Evolutionary conservation across 257 asterid species (phyloP), one percentile per base, ranked within the genome.

Genomic region (Ilex aquifolium): DNA sequence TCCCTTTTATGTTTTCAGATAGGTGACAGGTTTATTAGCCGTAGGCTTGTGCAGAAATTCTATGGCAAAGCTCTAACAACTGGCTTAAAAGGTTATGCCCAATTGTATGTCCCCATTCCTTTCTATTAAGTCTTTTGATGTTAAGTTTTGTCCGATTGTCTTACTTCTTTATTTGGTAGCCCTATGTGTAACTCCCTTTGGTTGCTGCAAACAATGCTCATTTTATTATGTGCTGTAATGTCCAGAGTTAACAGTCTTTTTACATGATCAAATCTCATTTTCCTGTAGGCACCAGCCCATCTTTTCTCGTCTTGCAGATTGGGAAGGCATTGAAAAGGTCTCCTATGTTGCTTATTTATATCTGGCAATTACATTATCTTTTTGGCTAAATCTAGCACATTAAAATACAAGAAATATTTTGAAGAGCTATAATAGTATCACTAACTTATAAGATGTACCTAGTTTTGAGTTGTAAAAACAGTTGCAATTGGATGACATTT

Each of bases 271-370:
- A 36, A 36, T 36, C 42, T 36, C 7, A 36, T 7, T 36, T 36
- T 36, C 42, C 59, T 76, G 76, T 59, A 91, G 98, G 88, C 96
- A 91, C 61, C 87, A 82, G 69, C 76, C 72, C 51, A 81, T 81
- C 72, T 74, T 88, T 55, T 77, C 96, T 69, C 91, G 95, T 60
- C 81, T 88, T 71, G 78, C 86, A 74, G 82, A 91, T 79, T 91
- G 98, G 98, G 96, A 91, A 73, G 91, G 96, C 78, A 73, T 91
- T 75, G 64, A 75, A 71, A 86, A 76, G 98, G 98, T 91, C 57
- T 42, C 51, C 52, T 61, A 42, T 60, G 67, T 54, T 69, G n/a
- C n/a, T 29, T 40, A 8, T 15, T 7, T 53, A 7, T 15, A 15
- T 60, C n/a, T 17, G 40, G 49, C 17, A 27, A 11, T 48, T 67